phyloP scores from a whole-genome alignment of 352 stramenopile species.

The Saprolegnia parasitica region DNA sequence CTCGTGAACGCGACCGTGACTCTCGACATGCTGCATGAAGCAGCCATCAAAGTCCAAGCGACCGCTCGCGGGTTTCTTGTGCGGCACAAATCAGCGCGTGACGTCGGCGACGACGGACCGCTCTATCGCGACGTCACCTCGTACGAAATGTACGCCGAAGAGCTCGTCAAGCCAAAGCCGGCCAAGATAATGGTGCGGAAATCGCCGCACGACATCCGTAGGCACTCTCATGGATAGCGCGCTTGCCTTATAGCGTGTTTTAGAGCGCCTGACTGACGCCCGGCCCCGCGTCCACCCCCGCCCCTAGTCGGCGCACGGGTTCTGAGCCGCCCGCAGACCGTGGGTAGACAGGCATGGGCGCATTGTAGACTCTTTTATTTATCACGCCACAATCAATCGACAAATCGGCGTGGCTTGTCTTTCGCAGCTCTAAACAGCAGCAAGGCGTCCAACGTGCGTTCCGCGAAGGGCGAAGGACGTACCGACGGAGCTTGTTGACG shows the following conservation, averaged over 20 bases:
- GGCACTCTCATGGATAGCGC: neutral
- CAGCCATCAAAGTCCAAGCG: constrained; percentile 14
- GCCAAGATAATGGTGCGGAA: neutral
- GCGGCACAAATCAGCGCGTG: neutral
- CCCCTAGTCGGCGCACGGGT: no score
- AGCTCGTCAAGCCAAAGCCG: neutral
- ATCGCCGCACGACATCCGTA: neutral
- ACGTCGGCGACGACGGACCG: neutral
- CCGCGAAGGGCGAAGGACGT: neutral
- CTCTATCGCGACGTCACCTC: constrained; percentile 1
- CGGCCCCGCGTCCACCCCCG: no score
- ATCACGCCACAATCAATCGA: constrained; percentile 16
- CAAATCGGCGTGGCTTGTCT: constrained; percentile 17
- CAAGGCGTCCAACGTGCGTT: neutral
- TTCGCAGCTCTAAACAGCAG: neutral
- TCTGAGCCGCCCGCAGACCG: no score
- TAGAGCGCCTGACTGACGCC: no score
- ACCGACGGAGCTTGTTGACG: constrained; percentile 8
- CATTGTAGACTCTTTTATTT: constrained; percentile 7
- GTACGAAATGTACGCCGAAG: constrained; percentile 10
- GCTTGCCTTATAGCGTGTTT: no score
- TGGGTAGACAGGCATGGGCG: neutral
- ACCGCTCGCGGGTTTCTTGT: neutral
- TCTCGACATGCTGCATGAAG: neutral
- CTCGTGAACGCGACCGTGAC: neutral